Base-by-base conservation (phyloP, 208 protist species). In the Acanthamoeba sp. region DNA sequence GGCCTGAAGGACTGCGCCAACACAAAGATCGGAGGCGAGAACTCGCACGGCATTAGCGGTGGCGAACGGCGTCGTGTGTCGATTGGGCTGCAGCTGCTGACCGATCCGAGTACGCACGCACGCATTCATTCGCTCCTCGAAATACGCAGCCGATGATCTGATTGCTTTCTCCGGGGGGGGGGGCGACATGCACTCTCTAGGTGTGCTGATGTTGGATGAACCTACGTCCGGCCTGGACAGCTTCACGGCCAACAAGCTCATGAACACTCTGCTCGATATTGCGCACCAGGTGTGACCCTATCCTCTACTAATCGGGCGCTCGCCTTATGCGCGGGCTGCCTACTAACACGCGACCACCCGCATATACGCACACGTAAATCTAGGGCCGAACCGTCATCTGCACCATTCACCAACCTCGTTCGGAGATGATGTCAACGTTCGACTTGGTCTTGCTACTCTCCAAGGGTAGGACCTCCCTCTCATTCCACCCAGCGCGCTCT, bases 21-120 rank as follows among this genome's bases (percentile, higher is more conserved):
- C 12, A 91, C 78, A 27, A n/a, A 36, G 32, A 96, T 97, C 66
- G 96, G 95, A 62, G 95, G 91, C 29, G 71, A 84, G 20, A 94
- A 88, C 12, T 94, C 87, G 34, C 55, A 80, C 40, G 96, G 95
- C 88, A 96, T 97, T 6, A 95, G 89, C 36, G 96, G 96, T 64
- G 96, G 96, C 80, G 90, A 97, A 45, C 29, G 94, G 16, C 94
- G 93, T 34, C 92, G 96, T 48, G 62, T 97, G 2, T 34, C 29
- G 0, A 97, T 97, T 52, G 96, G 84, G 22, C 32, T 91, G 50
- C 52, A 91, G 85, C 85, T 91, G 5, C 34, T 91, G 34, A 73
- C 85, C 52, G 85, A 91, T 45, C 85, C 85, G 20, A 82, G 89
- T 82, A 82, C 42, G 10, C 29, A 18, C 34, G 12, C 32, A 2